Conservation (phyloP, 768 basidiomycete species). For the Pleurotus salmoneostramineus region DNA sequence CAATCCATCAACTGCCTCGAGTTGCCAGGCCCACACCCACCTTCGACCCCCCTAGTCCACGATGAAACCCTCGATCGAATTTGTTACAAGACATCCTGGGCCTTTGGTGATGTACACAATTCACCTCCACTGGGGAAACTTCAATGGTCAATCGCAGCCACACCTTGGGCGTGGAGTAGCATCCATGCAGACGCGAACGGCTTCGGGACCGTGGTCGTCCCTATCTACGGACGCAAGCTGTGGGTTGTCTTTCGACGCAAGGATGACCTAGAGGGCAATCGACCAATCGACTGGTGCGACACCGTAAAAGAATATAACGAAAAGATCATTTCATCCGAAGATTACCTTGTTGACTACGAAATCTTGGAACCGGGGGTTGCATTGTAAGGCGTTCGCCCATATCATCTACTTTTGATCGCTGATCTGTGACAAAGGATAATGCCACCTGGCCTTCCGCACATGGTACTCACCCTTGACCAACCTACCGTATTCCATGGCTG, state of each 20-base stretch:
- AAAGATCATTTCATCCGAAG: background rate
- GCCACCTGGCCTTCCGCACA: background rate
- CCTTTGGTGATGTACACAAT: background rate
- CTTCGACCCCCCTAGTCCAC: background rate
- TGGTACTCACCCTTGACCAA: background rate
- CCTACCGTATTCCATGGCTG: background rate
- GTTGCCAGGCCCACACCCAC: background rate
- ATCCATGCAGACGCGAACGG: background rate
- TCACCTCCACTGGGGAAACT: background rate
- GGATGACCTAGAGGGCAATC: background rate
- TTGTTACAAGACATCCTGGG: background rate
- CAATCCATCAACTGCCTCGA: slow-evolving; percentile 1
- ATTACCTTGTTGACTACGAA: background rate
- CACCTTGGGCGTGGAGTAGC: background rate
- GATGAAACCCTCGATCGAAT: background rate
- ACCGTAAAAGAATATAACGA: background rate
- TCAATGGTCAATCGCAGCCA: background rate
- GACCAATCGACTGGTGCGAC: background rate
- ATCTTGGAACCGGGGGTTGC: background rate
- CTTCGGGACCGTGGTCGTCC: background rate
- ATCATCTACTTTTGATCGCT: background rate
- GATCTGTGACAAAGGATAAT: background rate
- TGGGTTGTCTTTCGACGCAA: background rate
- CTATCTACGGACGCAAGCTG: background rate
- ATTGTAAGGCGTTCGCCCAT: background rate